Evolutionary conservation across 2,329 filamentous ascomycete genomes (phyloP), one percentile per base, ranked within the genome.

Genomic region (Xylaria sp.): DNA sequence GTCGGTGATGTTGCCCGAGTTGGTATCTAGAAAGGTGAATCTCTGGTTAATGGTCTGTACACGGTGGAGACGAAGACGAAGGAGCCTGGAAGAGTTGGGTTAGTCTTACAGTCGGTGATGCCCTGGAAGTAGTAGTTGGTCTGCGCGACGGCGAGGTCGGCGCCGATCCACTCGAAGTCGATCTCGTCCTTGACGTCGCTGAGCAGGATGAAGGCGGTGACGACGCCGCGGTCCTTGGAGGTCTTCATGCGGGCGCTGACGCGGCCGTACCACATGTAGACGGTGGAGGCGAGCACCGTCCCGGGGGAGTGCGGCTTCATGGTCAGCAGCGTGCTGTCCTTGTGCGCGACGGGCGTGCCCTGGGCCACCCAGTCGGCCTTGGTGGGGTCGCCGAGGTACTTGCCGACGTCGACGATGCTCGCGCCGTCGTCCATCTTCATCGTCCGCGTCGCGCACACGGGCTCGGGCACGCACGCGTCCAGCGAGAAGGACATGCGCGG

Each of bases 61-160:
- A n/a, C n/a, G n/a, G n/a, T 11, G 19, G 17, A 22, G 2, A 39
- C 11, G 20, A n/a, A 45, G 26, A 29, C 38, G 24, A 22, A 48
- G 2, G 24, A 20, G 54, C 18, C 13, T 8, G 48, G 22, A 40
- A 53, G 21, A 26, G 34, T 17, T 42, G 38, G 20, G 39, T 16
- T 11, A 24, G 21, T 70, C 90, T 79, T 79, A 96, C 91, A 97
- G 72, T 93, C 82, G 38, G 91, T 88, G 60, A 97, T 88, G 69
- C 94, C 94, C 76, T 97, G 92, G 77, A 89, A 97, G 76, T 97
- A 99, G 79, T 87, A 99, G 78, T 99, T 99, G 70, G 92, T 94
- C 78, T 99, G 92, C 17, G 89, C 90, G 59, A 81, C 83, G 43
- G 78, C 69, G 58, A 96, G 78, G 68, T 97, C 90, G 41, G 83